Evolutionary conservation across 2,329 filamentous ascomycete species (phyloP), one percentile per base, ranked within the genome.

Genomic region (Neofusicoccum kwambonambiense): DNA sequence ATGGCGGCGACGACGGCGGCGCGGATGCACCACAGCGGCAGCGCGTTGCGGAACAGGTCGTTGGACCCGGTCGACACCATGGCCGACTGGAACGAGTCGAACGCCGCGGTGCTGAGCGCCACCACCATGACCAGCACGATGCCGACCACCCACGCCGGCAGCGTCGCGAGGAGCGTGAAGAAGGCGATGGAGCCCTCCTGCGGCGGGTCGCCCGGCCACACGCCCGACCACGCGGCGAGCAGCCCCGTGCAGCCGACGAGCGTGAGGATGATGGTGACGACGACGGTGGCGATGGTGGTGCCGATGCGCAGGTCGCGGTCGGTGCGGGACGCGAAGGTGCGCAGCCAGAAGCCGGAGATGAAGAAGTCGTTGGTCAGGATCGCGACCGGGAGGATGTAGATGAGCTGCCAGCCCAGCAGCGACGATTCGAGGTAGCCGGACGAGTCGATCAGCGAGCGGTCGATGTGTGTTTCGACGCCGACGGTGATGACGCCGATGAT

Each of bases 291-390:
- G 57, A 91, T 82, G n/a, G 84, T 84, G 35, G 91, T 84, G 56
- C 91, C 92, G 63, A 93, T 82, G 82, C 87, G 89, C 6, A 95
- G 85, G 47, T 62, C 64, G 5, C 68, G 57, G 54, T 64, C 63
- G 9, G 68, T 70, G 44, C 72, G 67, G 9, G 69, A 67, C 2
- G 69, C 73, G 64, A 80, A 78, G 9, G 65, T 60, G 17, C 69
- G 69, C 22, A 81, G 72, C 91, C 91, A 95, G 77, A 92, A 93
- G 69, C 87, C 89, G 37, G 90, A 92, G 49, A 95, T 82, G 81
- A 95, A 95, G 82, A 95, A 93, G 80, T 93, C 89, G 79, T 94
- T 95, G 66, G 91, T 93, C 64, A 93, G 74, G 68, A 95, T 86
- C 50, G 91, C 91, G 5, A 95, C 85, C 0, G 92, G 90, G 1